Evolutionary conservation across 495 filamentous ascomycete genomes (phyloP).

Genomic region (Daldinia decipiens): DNA sequence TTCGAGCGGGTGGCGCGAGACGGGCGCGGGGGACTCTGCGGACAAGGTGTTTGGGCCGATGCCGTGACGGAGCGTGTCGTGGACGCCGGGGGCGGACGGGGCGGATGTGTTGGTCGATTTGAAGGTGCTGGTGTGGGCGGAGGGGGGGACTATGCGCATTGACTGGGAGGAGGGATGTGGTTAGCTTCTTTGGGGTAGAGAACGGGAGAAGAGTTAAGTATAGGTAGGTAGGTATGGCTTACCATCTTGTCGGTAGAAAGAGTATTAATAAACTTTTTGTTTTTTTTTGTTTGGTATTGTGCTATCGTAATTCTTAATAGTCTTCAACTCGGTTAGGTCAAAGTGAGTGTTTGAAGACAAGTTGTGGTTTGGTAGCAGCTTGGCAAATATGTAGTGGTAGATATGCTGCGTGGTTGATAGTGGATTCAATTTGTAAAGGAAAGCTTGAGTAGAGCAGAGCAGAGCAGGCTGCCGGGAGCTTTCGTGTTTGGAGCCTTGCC

Average conservation of each 20-base stretch:
- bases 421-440: constrained; percentile 7
- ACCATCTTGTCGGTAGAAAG: constrained; percentile 57
- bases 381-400: neutral
- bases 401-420: constrained; percentile 13
- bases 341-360: neutral
- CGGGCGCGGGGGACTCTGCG: constrained; percentile 55
- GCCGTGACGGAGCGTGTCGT: constrained; percentile 88
- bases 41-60: constrained; percentile 65
- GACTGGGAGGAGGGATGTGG: constrained; percentile 64
- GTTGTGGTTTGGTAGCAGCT: neutral
- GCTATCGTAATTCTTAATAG: neutral
- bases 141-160: constrained; percentile 84
- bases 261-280: constrained; percentile 19
- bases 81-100: constrained; percentile 88
- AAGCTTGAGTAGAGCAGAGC: constrained; percentile 40
- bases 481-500: constrained; percentile 53
- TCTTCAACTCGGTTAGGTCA: neutral
- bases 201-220: neutral
- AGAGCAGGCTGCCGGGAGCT: constrained; percentile 59
- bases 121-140: constrained; percentile 66
- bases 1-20: constrained; percentile 89
- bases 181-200: constrained; percentile 33
- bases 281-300: constrained; percentile 23
- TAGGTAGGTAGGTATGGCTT: constrained; percentile 32
- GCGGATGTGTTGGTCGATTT: constrained; percentile 69